These are phyloP conservation scores for Rhynchospora tenuis DNA, from an alignment of 176 grass and related monocot species.

Conservation along the genomic window DNA sequence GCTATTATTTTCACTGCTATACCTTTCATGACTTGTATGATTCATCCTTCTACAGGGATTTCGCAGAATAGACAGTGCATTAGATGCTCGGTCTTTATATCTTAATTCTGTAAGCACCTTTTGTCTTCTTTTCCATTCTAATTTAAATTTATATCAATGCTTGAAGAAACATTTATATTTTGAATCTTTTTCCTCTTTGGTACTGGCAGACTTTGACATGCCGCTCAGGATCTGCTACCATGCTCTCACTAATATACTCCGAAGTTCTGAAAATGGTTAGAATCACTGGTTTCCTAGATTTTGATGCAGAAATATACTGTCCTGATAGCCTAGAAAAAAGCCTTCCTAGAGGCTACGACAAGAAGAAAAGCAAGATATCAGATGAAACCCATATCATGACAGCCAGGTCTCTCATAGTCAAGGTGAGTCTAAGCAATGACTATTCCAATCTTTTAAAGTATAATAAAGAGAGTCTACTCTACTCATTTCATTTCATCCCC, in stretches of 20 bases:
- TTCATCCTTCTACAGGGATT: constrained; percentile 44
- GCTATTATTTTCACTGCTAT: neutral
- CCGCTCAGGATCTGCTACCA: constrained; percentile 61
- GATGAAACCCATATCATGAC: constrained; percentile 79
- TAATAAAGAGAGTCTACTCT: neutral
- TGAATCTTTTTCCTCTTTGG: constrained; percentile 10
- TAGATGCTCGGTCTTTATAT: constrained; percentile 57
- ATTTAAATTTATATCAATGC: neutral
- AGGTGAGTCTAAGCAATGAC: constrained; percentile 36
- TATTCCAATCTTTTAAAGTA: neutral
- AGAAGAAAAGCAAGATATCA: constrained; percentile 52
- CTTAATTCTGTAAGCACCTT: constrained; percentile 72
- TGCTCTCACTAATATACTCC: constrained; percentile 88
- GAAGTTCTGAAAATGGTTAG: constrained; percentile 70
- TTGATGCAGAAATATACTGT: constrained; percentile 76
- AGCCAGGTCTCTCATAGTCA: constrained; percentile 59
- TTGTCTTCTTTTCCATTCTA: neutral
- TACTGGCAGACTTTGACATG: constrained; percentile 66
- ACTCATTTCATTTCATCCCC: neutral
- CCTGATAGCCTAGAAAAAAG: constrained; percentile 41
- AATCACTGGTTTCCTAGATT: constrained; percentile 58
- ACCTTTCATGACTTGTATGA: neutral
- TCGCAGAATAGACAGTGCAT: constrained; percentile 39
- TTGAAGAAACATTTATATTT: neutral
- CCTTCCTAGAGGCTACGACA: constrained; percentile 79